Conservation (phyloP, 2,329 filamentous ascomycete species). For the Colletotrichum sojae region DNA sequence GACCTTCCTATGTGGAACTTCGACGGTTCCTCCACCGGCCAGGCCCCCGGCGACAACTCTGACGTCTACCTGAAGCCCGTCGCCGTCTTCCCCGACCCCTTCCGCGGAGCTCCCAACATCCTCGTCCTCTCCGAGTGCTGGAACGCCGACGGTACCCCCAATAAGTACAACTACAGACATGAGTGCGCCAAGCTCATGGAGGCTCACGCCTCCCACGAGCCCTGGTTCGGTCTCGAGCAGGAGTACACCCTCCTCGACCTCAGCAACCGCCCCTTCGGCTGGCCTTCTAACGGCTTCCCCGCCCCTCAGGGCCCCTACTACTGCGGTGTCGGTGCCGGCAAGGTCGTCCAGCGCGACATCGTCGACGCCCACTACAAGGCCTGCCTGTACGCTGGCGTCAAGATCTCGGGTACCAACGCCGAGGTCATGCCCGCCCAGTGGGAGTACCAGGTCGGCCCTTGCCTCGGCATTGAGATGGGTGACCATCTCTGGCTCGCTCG, state of each 20-base stretch:
- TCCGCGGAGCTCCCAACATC: slow-evolving; percentile 91
- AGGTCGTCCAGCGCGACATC: slow-evolving; percentile 98
- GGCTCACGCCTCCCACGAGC: slow-evolving; percentile 83
- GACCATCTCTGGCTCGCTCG: slow-evolving; percentile 94
- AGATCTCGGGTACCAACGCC: slow-evolving; percentile 98
- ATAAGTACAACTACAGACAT: slow-evolving; percentile 98
- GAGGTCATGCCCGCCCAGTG: slow-evolving; percentile 99
- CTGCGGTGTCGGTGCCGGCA: slow-evolving; percentile 91
- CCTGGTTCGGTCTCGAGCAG: slow-evolving; percentile 98
- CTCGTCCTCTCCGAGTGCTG: slow-evolving; percentile 96
- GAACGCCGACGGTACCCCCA: slow-evolving; percentile 93
- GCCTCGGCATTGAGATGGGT: slow-evolving; percentile 89
- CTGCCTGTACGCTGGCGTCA: slow-evolving; percentile 77
- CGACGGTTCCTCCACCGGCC: slow-evolving; percentile 87
- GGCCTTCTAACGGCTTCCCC: slow-evolving; percentile 82
- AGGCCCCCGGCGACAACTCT: slow-evolving; percentile 95
- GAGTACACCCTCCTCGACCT: slow-evolving; percentile 84
- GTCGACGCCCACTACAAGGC: slow-evolving; percentile 95
- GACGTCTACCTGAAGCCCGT: slow-evolving; percentile 96
- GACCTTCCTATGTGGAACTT: slow-evolving; percentile 71
- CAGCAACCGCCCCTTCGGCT: slow-evolving; percentile 91
- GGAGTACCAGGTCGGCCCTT: slow-evolving; percentile 98
- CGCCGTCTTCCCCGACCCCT: slow-evolving; percentile 91
- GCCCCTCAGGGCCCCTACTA: slow-evolving; percentile 96
- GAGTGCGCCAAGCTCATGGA: slow-evolving; percentile 93